phyloP scores from a whole-genome alignment of 1,284 basidiomycete species.

The Papiliotrema laurentii region DNA sequence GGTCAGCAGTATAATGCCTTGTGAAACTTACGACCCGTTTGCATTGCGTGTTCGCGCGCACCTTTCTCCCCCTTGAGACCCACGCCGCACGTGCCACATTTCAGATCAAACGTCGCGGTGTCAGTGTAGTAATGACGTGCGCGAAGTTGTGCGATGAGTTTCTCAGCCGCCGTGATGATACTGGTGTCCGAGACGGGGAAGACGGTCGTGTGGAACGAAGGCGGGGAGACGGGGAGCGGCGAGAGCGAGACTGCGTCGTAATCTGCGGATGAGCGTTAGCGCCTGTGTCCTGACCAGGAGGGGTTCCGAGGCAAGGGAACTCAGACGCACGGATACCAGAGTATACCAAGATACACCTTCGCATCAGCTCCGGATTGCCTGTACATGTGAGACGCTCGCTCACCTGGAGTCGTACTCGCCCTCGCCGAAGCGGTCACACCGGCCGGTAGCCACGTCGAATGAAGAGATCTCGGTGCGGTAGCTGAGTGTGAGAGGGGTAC shows the following conservation, averaged over 20 bases:
- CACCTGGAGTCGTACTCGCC: slow-evolving; percentile 48
- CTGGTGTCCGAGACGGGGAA: slow-evolving; percentile 62
- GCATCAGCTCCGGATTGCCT: background rate
- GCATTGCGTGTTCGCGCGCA: slow-evolving; percentile 75
- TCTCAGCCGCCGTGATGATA: slow-evolving; percentile 62
- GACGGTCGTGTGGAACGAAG: slow-evolving; percentile 81
- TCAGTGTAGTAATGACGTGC: slow-evolving; percentile 80
- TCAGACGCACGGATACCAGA: slow-evolving; percentile 76
- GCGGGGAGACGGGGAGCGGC: slow-evolving; percentile 66
- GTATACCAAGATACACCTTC: slow-evolving; percentile 59
- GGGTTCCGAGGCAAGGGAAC: slow-evolving; percentile 3
- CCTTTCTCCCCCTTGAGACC: slow-evolving; percentile 89
- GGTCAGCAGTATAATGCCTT: background rate
- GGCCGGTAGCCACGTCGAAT: slow-evolving; percentile 84
- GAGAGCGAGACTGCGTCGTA: slow-evolving; percentile 83
- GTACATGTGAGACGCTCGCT: too few relatives aligned
- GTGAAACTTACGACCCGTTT: slow-evolving; percentile 70
- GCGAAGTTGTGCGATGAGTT: slow-evolving; percentile 67
- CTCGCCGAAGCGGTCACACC: slow-evolving; percentile 77
- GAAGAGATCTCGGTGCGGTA: slow-evolving; percentile 81
- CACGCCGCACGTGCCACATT: slow-evolving; percentile 51
- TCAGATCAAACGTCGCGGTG: slow-evolving; percentile 80
- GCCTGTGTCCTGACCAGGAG: background rate
- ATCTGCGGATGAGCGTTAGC: slow-evolving; percentile 5
- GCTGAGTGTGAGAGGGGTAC: slow-evolving; percentile 16